A percentile compares a stretch with the other conserved stretches of the same genome.
Evolutionary conservation across 495 filamentous ascomycete species (phyloP).

Genomic region (Lasiosphaeria miniovina): DNA sequence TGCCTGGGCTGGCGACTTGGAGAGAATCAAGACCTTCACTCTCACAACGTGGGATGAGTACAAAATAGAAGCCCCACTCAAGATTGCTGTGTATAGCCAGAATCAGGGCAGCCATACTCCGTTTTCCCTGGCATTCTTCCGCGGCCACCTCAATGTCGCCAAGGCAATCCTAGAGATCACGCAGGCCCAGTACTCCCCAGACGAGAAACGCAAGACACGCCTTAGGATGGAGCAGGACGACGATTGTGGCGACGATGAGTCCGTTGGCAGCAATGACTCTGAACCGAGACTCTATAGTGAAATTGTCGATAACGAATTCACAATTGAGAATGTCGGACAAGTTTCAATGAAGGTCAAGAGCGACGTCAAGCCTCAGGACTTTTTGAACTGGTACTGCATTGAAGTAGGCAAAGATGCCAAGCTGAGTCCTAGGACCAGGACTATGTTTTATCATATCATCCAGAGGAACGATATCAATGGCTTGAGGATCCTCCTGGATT

Average conservation of each 20-base stretch:
- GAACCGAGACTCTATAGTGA: constrained; percentile 49
- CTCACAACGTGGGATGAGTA: constrained; percentile 44
- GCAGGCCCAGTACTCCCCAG: constrained; percentile 58
- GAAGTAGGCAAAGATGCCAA: constrained; percentile 19
- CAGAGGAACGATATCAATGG: constrained; percentile 28
- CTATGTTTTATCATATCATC: constrained; percentile 35
- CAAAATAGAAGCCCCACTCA: constrained; percentile 51
- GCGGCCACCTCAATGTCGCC: constrained; percentile 59
- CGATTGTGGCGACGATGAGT: constrained; percentile 29
- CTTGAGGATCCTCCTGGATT: constrained; percentile 39
- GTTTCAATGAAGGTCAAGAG: constrained; percentile 61
- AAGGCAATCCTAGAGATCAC: constrained; percentile 64
- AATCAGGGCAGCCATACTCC: constrained; percentile 48
- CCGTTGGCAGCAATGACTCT: constrained; percentile 20
- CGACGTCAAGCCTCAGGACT: constrained; percentile 44
- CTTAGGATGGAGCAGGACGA: constrained; percentile 46
- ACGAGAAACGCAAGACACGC: constrained; percentile 40
- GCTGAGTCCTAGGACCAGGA: constrained; percentile 1
- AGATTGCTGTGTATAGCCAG: constrained; percentile 49
- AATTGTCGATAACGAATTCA: constrained; percentile 60
- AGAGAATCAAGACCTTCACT: constrained; percentile 52
- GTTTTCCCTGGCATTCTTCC: constrained; percentile 62
- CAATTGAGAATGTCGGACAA: constrained; percentile 67
- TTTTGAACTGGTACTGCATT: constrained; percentile 37
- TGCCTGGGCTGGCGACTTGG: constrained; percentile 63